Evolutionary conservation across 352 stramenopile genomes (phyloP), one percentile per base, ranked within the genome.

Genomic region (Pythium diclinum): DNA sequence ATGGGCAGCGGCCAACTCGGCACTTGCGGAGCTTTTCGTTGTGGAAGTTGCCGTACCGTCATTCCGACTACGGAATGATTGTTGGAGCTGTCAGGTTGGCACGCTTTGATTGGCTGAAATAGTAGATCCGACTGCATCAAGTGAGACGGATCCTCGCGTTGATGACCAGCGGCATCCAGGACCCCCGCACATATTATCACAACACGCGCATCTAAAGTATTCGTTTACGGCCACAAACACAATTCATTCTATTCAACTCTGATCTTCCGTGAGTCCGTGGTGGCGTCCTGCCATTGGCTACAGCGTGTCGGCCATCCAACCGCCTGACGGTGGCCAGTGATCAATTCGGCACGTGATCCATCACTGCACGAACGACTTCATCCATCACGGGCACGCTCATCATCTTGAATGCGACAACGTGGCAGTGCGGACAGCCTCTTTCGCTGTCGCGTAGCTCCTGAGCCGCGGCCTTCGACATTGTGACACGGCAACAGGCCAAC

Each of bases 361-460:
- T 59, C 13, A 59, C 34, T 6, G 54, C 54, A 10, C 14, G 33
- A 6, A 49, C 23, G 5, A 49, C 34, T 32, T 59, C 54, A 21
- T 59, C 36, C n/a, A 59, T 30, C n/a, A 19, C 54, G 0, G 54
- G 54, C 33, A 59, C 36, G 36, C 8, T 17, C 19, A 59, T n/a
- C 54, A 49, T 59, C 36, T 59, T 59, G 54, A 59, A 59, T 19
- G 40, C 44, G 32, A 19, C 33, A 34, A 49, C 19, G n/a, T 28
- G 28, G 19, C 54, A 59, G 2, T 40, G 19, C 7, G 54, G 54
- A 32, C 54, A 59, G 11, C 33, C 54, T 10, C 4, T 9, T 33
- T n/a, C 54, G 13, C 21, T 13, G 9, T 59, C 54, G 8, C 28
- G n/a, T 9, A 59, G 54, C 14, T 48, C 11, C 54, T 47, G 19